Conservation (phyloP, 305 asterid genomes). For the Solanum hybrid region DNA sequence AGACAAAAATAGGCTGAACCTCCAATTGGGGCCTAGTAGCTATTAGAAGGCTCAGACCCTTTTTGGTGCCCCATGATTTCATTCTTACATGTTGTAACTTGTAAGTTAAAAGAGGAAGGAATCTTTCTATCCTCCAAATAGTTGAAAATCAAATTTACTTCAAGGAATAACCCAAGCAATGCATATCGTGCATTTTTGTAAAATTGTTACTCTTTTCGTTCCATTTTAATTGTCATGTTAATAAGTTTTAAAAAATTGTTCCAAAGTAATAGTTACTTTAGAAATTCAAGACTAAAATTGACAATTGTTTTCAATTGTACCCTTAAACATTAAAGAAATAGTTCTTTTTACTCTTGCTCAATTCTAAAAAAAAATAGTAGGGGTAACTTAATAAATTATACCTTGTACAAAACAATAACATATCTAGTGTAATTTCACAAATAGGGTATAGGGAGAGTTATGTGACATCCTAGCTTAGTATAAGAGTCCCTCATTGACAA, state of each 20-base stretch:
- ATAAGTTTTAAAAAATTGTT: too few species aligned
- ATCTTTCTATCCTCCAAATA: neutral
- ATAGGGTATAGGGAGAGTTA: neutral
- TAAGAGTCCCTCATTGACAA: neutral
- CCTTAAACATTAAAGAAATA: neutral
- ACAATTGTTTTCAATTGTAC: too few species aligned
- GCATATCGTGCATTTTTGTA: neutral
- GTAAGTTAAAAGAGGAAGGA: neutral
- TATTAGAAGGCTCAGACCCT: neutral
- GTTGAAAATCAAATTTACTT: neutral
- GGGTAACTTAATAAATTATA: too few species aligned
- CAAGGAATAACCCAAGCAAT: neutral
- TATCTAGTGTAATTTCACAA: too few species aligned
- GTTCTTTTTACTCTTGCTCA: neutral
- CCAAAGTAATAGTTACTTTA: neutral
- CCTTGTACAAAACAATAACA: too few species aligned
- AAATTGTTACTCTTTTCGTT: neutral
- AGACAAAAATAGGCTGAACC: neutral
- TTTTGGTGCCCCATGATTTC: neutral
- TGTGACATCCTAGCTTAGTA: neutral
- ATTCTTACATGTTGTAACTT: neutral
- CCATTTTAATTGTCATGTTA: neutral
- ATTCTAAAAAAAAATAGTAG: too few species aligned
- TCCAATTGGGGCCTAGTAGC: neutral
- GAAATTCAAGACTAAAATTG: neutral